Evolutionary conservation across 2,329 filamentous ascomycete species (phyloP), one percentile per base, ranked within the genome.

Genomic region (Hypoxylon sp.): DNA sequence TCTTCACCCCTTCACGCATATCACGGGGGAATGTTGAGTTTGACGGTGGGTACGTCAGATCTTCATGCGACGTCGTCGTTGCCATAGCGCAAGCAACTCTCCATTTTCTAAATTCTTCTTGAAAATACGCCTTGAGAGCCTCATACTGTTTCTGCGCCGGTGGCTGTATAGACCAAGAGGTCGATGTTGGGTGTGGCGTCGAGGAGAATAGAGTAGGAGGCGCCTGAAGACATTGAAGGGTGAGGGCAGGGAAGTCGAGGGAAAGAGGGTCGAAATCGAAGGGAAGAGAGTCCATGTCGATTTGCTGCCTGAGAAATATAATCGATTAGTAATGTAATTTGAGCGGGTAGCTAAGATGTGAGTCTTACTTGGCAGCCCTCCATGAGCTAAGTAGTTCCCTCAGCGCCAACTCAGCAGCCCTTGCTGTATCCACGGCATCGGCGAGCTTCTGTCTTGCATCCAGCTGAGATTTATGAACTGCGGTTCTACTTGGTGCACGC

Each of bases 261-360:
- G 91, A 86, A 67, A 94, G 88, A 34, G 95, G 91, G 72, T 98
- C 93, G 80, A 97, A 97, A 71, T 95, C 92, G 73, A 91, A 90
- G 2, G 89, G 88, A 72, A 83, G 82, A 7, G 86, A 86, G 56
- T 82, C 81, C 70, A 84, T 82, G 66, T 89, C 84, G 52, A 89
- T 81, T 50, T 87, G 83, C 73, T 85, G 83, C 73, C 87, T 89
- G 67, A 60, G 14, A 11, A 63, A 61, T 55, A 34, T 59, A 56
- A 68, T 21, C 38, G 49, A 60, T 63, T 62, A 64, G 69, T 64
- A 70, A 65, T 38, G 62, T 32, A 60, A 51, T 5, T 50, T 55
- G 46, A 30, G 50, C 25, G 32, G 13, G 51, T 34, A n/a, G 32
- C 28, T 1, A 49, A 25, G 43, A 36, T 51, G 32, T 53, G 68